phyloP scores from a whole-genome alignment of 352 stramenopile species.

The Phytophthora agathidicida region DNA sequence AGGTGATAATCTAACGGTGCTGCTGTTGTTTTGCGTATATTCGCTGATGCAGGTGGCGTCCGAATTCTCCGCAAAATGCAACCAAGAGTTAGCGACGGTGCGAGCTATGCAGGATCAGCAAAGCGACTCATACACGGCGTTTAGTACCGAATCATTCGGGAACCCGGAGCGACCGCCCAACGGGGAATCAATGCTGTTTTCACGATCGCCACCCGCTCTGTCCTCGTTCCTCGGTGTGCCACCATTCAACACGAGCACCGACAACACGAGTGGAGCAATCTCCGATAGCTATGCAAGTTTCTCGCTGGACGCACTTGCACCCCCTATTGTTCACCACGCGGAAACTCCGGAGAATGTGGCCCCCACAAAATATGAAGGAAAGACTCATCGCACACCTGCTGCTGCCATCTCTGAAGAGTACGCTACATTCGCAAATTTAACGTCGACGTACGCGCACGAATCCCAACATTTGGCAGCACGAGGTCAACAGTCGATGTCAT shows the following conservation, averaged over 20 bases:
- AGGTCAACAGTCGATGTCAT: constrained; percentile 15
- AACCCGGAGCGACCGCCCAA: constrained; percentile 16
- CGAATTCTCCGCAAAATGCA: constrained; percentile 54
- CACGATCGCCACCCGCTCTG: constrained; percentile 36
- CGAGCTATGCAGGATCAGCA: constrained; percentile 51
- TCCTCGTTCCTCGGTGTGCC: constrained; percentile 8
- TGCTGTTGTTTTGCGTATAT: background rate
- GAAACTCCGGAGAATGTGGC: background rate
- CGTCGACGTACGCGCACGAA: constrained; percentile 24
- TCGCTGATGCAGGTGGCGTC: constrained; percentile 53
- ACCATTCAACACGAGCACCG: background rate
- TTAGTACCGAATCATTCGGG: constrained; percentile 65
- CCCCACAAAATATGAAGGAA: background rate
- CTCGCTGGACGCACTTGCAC: constrained; percentile 41
- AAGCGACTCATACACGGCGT: constrained; percentile 68
- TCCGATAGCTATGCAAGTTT: constrained; percentile 58
- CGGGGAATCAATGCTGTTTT: constrained; percentile 49
- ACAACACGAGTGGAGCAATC: constrained; percentile 1
- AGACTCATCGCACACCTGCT: background rate
- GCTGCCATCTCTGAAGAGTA: constrained; percentile 22
- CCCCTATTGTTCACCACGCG: constrained; percentile 23
- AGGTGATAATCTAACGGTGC: background rate
- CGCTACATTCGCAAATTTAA: constrained; percentile 30
- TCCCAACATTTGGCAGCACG: constrained; percentile 28
- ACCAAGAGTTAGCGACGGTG: constrained; percentile 54